Conservation (phyloP, 805 yeast species). For the Candida quercuum region DNA sequence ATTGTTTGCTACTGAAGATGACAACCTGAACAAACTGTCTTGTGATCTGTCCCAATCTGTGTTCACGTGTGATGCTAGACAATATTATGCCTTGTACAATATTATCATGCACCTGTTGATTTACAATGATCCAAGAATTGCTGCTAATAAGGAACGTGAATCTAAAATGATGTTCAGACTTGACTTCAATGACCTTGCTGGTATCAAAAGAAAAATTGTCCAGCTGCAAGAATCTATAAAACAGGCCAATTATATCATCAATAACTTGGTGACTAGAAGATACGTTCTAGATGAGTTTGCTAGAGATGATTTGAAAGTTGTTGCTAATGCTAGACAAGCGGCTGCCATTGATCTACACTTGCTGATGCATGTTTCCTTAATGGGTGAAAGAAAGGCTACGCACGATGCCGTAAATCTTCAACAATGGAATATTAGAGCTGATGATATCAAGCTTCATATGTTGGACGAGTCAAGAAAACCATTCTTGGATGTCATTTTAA, state of each 20-base stretch:
- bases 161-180: conserved; percentile 65
- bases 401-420: conserved; percentile 33
- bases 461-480: conserved; percentile 55
- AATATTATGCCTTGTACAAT: conserved; percentile 61
- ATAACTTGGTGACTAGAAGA: conserved; percentile 45
- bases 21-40: conserved; percentile 39
- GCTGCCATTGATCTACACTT: conserved; percentile 38
- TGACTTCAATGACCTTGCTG: conserved; percentile 56
- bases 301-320: conserved; percentile 35
- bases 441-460: conserved; percentile 67
- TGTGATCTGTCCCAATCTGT: conserved; percentile 68
- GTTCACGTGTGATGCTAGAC: conserved; percentile 65
- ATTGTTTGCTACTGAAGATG: conserved; percentile 24
- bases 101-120: conserved; percentile 60
- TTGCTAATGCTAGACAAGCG: conserved; percentile 32
- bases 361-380: conserved; percentile 37
- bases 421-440: conserved; percentile 62
- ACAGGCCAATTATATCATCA: conserved; percentile 35
- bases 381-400: conserved; percentile 25
- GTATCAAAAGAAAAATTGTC: conserved; percentile 42
- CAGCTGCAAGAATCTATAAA: conserved; percentile 44
- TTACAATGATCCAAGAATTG: conserved; percentile 68
- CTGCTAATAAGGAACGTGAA: conserved; percentile 49
- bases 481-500: conserved; percentile 65
- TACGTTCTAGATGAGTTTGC: conserved; percentile 44